Base-by-base conservation (phyloP, 768 basidiomycete species). In the Mycena amicta region DNA sequence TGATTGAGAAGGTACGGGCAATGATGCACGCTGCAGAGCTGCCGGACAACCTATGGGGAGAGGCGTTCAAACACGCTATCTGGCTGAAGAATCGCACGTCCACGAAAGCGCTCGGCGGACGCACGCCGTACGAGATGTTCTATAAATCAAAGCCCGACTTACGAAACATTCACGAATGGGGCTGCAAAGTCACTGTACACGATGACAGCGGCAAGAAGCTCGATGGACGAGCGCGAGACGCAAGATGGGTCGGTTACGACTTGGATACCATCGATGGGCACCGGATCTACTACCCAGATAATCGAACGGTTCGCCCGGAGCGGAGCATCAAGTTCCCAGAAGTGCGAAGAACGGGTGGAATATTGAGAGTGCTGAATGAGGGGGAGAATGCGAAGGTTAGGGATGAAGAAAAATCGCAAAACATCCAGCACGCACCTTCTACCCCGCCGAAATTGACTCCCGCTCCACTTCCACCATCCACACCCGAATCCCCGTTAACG, bases 221-320 rank as follows among this genome's bases (percentile, higher is more conserved):
- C 4, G 55, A 62, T 25, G n/a, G 59, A 13, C 63, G 62, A 3
- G 47, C 61, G 4, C 62, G 71, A 26, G 72, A 71, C 1, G 54
- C 57, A 5, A 77, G 71, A 69, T 56, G 77, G 11, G 73, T 76
- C 0, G 72, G 69, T 63, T 69, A 75, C 54, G 46, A 65, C 1
- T 54, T 72, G 29, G 71, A 68, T 45, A 71, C 30, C 15, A n/a
- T n/a, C n/a, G 33, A 67, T 18, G 71, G 67, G 0, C 68, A 72
- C 39, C 62, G 62, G 0, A 67, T 77, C 11, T 77, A 76, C 55
- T 71, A 70, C 65, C 66, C 69, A 1, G 57, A 67, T 8, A 55
- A 56, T 22, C 49, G 55, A 6, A 45, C 53, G 0, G 63, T 76
- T 18, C 64, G 61, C 4, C 67, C 72, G 3, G 70, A 77, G 59